Conservation (phyloP, 495 filamentous ascomycete species). For the Penicillium robsamsonii region DNA sequence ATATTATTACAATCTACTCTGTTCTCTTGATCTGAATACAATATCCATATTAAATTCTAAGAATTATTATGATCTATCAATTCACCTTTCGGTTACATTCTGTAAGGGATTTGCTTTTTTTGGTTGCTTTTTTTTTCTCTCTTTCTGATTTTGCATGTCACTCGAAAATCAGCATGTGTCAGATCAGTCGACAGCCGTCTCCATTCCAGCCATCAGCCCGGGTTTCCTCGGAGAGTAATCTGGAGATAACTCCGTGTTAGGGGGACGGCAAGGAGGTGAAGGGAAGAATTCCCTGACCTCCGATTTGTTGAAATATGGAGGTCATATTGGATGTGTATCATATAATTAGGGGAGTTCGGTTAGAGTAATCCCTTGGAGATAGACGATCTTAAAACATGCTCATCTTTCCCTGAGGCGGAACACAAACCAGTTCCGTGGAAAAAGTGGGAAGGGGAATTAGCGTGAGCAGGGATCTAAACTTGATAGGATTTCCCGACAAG, state of each 20-base stretch:
- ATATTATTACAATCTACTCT: background rate
- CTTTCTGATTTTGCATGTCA: background rate
- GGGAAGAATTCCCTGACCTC: constrained; percentile 18
- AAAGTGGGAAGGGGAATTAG: constrained; percentile 2
- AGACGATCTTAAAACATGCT: constrained; percentile 1
- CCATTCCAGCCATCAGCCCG: background rate
- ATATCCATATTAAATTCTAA: background rate
- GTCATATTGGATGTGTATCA: constrained; percentile 5
- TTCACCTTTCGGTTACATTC: background rate
- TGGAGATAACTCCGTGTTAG: constrained; percentile 9
- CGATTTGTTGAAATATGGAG: constrained; percentile 20
- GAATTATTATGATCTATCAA: constrained; percentile 16
- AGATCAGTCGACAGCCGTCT: constrained; percentile 7
- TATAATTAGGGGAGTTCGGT: background rate
- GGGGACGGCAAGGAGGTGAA: constrained; percentile 4
- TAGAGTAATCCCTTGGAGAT: background rate
- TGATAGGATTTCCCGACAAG: background rate
- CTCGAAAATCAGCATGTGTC: constrained; percentile 11
- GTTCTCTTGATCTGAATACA: background rate
- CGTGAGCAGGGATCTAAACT: constrained; percentile 8
- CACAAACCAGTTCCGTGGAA: background rate
- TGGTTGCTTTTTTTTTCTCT: background rate
- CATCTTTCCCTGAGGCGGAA: constrained; percentile 3
- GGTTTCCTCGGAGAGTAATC: constrained; percentile 7
- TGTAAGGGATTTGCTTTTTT: background rate